Conservation (phyloP, 352 stramenopile genomes). For the Globisporangium yorkense region DNA sequence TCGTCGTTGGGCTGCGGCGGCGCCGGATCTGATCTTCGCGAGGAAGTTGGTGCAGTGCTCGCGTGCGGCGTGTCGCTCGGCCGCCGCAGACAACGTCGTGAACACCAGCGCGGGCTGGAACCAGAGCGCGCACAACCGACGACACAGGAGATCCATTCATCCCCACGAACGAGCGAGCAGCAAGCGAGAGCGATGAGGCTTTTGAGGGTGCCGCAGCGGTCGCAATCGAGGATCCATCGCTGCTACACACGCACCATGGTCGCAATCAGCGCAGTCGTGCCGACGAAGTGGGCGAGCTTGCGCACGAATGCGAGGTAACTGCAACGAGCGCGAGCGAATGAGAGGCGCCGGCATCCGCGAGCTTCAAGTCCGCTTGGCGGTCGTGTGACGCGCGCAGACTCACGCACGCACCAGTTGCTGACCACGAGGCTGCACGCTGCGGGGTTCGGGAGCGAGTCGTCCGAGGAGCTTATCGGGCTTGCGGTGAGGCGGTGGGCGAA, state of each 20-base stretch:
- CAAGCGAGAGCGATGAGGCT: neutral
- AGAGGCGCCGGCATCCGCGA: neutral
- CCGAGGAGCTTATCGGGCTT: slow-evolving; percentile 15
- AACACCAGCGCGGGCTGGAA: slow-evolving; percentile 9
- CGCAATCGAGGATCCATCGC: neutral
- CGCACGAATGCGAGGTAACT: slow-evolving; percentile 19
- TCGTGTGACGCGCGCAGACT: neutral
- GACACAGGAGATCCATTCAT: too few relatives aligned
- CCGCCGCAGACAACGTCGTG: slow-evolving; percentile 11
- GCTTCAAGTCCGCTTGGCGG: too few relatives aligned
- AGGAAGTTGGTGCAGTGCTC: slow-evolving; percentile 12
- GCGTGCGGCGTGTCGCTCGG: slow-evolving; percentile 8
- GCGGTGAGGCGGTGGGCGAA: neutral
- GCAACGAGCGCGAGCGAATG: neutral
- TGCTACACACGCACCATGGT: slow-evolving; percentile 5
- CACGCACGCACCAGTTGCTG: slow-evolving; percentile 21
- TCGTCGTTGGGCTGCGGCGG: neutral
- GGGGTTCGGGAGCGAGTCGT: slow-evolving; percentile 12
- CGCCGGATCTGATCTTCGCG: neutral
- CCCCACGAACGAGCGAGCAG: neutral
- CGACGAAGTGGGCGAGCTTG: slow-evolving; percentile 17
- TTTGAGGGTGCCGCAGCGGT: too few relatives aligned
- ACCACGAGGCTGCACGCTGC: slow-evolving; percentile 24
- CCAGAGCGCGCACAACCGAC: slow-evolving; percentile 5
- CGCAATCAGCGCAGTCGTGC: slow-evolving; percentile 14